Evolutionary conservation across 2,329 filamentous ascomycete genomes (phyloP), one percentile per base, ranked within the genome.

Genomic region (Leptographium lundbergii): DNA sequence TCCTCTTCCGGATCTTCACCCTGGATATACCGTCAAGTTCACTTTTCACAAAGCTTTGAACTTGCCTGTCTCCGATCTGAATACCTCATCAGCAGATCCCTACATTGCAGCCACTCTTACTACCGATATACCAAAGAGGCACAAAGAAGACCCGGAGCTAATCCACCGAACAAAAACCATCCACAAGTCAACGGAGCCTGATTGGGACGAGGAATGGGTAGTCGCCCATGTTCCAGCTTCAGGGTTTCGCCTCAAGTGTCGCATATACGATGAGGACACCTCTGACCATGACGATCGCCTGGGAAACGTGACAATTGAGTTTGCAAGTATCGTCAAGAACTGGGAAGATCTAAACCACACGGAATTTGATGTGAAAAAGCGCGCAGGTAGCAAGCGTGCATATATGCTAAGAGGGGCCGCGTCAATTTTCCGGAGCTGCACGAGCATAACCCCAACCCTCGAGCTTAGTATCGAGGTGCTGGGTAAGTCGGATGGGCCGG

Each of bases 231-330:
- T 96, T 2, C 91, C 92, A 0, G 76, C 85, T 0, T 82, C 81
- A 0, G 91, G 91, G 4, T 95, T 96, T 73, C 81, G 79, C 59
- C 78, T 97, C 65, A 96, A 96, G 69, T 90, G 89, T 62, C 81
- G 89, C 57, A 73, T 97, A 22, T 95, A 91, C 72, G 92, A 97
- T 67, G 92, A 97, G 70, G 92, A 97, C 71, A 84, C 85, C 39
- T 82, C 86, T 1, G 89, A 96, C 69, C 83, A 87, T 64, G 88
- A 97, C 68, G 92, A 97, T 72, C 81, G 89, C 29, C 78, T 97
- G 24, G 92, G 92, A 13, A 95, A 94, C 67, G 89, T 89, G 4
- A 90, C 90, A 54, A 75, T 96, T 58, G 72, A 80, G 22, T 82
- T 88, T 0, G 72, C 77, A 13, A 68, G 72, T 2, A 69, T 96